Evolutionary conservation across 177 flowering plant genomes (phyloP), one percentile per base, ranked within the genome.

Genomic region (Vitis hybrid): DNA sequence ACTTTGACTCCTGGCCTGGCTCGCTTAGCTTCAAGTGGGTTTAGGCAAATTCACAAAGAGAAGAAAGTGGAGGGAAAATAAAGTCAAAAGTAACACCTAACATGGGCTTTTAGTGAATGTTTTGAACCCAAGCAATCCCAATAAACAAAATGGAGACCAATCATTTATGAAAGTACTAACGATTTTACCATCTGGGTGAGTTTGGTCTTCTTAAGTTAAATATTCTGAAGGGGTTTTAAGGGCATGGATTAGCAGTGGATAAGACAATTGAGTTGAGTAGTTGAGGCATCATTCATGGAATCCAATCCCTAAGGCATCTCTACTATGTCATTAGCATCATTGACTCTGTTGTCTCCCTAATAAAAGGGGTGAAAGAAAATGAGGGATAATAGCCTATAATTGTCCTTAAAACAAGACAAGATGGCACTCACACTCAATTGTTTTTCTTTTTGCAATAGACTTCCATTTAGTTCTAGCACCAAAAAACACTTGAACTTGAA

Each of bases 1-100:
- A 69, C 73, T 74, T 74, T 69, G 72, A 69, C 72, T 18, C 34
- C 51, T 54, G 69, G 69, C 73, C 67, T 68, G 34, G 64, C 68
- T 34, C 52, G 51, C 19, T 60, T 34, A 34, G 50, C 61, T 52
- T 63, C 15, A 20, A 39, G 61, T 53, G 26, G 48, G 45, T 10
- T 67, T 39, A 11, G 51, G 29, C 19, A 59, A 59, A 57, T 50
- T 60, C 62, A 60, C 49, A 60, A 57, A 6, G 26, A 12, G 55
- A 52, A 16, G n/a, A 53, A 39, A 39, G 45, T 39, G 45, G 45
- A 7, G 45, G 45, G 45, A 39, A 39, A 39, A 5, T 39, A 39
- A 39, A 39, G 45, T 67, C 52, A 67, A 67, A 67, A 67, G 69
- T 55, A 56, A 31, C 20, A 45, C 13, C 13, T 58, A 29, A 26